These are phyloP conservation scores for Eutreptiella sp. DNA, from an alignment of 208 protist genomes.

Conservation along the genomic window DNA sequence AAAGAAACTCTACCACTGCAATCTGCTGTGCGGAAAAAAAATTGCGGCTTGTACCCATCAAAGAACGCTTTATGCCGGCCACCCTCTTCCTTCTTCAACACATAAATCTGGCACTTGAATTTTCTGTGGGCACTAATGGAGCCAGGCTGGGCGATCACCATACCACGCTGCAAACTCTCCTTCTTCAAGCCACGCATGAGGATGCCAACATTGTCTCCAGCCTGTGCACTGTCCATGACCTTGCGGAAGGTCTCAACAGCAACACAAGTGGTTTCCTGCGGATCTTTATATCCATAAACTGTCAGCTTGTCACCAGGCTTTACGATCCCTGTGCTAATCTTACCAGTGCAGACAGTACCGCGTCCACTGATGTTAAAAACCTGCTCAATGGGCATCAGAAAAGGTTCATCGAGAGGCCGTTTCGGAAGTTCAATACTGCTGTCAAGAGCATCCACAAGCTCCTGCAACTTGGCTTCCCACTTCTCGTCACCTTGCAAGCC, in stretches of 20 bases:
- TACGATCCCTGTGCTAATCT: slow-evolving; percentile 83
- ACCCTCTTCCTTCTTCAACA: slow-evolving; percentile 96
- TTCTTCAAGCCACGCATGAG: slow-evolving; percentile 89
- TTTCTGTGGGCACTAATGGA: slow-evolving; percentile 83
- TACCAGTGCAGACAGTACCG: slow-evolving; percentile 90
- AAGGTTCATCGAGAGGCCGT: slow-evolving; percentile 89
- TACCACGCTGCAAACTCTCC: slow-evolving; percentile 87
- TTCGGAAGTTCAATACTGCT: slow-evolving; percentile 84
- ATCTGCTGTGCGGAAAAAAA: slow-evolving; percentile 96
- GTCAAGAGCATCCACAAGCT: slow-evolving; percentile 83
- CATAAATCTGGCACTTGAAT: slow-evolving; percentile 93
- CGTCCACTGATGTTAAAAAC: slow-evolving; percentile 84
- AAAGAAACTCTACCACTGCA: slow-evolving; percentile 91
- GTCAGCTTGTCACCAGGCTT: slow-evolving; percentile 92
- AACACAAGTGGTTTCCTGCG: slow-evolving; percentile 74
- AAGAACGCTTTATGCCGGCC: slow-evolving; percentile 96
- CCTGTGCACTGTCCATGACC: slow-evolving; percentile 82
- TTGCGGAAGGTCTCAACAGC: slow-evolving; percentile 96
- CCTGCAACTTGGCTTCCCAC: slow-evolving; percentile 82
- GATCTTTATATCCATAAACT: slow-evolving; percentile 82
- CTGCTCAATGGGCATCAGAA: slow-evolving; percentile 95
- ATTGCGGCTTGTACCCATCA: slow-evolving; percentile 92
- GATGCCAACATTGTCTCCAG: slow-evolving; percentile 95
- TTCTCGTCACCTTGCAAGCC: slow-evolving; percentile 89
- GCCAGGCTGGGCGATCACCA: slow-evolving; percentile 85